Conservation (phyloP, 805 yeast genomes). For the Schwanniomyces polymorphus region DNA sequence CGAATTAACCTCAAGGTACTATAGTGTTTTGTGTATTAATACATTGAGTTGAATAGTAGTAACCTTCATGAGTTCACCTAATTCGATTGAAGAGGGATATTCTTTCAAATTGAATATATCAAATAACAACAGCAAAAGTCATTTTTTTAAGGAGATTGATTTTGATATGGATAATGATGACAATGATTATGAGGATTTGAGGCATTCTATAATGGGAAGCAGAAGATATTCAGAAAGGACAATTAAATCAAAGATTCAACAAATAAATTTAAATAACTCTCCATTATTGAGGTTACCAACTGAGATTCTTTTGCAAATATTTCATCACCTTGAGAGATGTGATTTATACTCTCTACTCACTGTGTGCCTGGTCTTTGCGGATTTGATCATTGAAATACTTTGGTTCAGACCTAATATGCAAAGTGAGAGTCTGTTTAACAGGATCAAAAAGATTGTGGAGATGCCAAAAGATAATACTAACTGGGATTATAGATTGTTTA, state of each 20-base stretch:
- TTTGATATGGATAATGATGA: constrained; percentile 35
- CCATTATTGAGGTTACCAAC: constrained; percentile 53
- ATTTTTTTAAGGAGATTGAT: constrained; percentile 11
- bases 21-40: not conserved
- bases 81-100: constrained; percentile 12
- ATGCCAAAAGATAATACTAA: constrained; percentile 48
- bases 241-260: constrained; percentile 20
- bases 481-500: constrained; percentile 67
- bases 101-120: not conserved
- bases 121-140: constrained; percentile 1
- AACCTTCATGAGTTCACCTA: constrained; percentile 18
- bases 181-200: constrained; percentile 33
- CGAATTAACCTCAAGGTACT: not conserved
- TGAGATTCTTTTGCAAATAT: constrained; percentile 62
- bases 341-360: constrained; percentile 64
- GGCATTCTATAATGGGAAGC: constrained; percentile 29
- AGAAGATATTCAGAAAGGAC: constrained; percentile 20
- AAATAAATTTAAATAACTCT: constrained; percentile 24
- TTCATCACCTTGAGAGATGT: constrained; percentile 61
- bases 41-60: not conserved
- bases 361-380: constrained; percentile 81
- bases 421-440: constrained; percentile 46
- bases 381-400: constrained; percentile 70
- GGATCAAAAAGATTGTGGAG: constrained; percentile 56
- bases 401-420: constrained; percentile 86